Percentiles rank a stretch among this genome's conserved stretches.
Conservation (phyloP, 2,329 filamentous ascomycete genomes). For the Mycosphaerella sp. region DNA sequence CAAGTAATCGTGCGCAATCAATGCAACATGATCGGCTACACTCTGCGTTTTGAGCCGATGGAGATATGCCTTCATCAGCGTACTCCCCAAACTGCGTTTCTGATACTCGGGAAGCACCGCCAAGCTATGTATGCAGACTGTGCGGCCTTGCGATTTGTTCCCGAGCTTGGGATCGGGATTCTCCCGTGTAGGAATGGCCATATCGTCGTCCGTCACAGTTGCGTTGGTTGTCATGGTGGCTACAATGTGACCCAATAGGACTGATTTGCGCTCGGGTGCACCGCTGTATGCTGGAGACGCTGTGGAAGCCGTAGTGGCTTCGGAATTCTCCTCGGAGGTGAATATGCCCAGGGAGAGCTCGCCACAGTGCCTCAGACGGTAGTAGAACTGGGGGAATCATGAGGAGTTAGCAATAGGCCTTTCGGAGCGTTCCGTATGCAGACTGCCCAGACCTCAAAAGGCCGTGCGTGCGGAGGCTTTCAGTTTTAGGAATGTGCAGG, state of each 20-base stretch:
- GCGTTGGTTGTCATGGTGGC: conserved; percentile 61
- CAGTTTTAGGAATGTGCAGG: conserved; percentile 17
- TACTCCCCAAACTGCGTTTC: conserved; percentile 63
- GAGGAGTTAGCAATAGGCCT: conserved; percentile 7
- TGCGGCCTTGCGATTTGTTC: conserved; percentile 66
- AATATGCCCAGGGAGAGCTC: conserved; percentile 77
- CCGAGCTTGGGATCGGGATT: conserved; percentile 50
- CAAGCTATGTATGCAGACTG: conserved; percentile 75
- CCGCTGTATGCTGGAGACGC: conserved; percentile 55
- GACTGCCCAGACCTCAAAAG: background rate
- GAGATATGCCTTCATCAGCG: conserved; percentile 68
- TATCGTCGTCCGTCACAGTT: conserved; percentile 66
- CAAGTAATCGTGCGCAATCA: conserved; percentile 70
- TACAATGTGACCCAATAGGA: conserved; percentile 72
- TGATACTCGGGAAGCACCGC: conserved; percentile 72
- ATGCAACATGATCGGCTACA: conserved; percentile 63
- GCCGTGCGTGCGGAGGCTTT: background rate
- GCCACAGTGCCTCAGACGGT: conserved; percentile 67
- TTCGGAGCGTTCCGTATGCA: background rate
- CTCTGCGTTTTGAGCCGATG: conserved; percentile 66
- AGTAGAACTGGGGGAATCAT: conserved; percentile 56
- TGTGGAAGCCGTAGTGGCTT: conserved; percentile 50
- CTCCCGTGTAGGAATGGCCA: conserved; percentile 56
- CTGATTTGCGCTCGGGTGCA: conserved; percentile 51
- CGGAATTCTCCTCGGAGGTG: conserved; percentile 52